Percentiles rank a stretch among this genome's conserved stretches.
Conservation (phyloP, 2,329 filamentous ascomycete genomes). For the Cladosporium sp. region DNA sequence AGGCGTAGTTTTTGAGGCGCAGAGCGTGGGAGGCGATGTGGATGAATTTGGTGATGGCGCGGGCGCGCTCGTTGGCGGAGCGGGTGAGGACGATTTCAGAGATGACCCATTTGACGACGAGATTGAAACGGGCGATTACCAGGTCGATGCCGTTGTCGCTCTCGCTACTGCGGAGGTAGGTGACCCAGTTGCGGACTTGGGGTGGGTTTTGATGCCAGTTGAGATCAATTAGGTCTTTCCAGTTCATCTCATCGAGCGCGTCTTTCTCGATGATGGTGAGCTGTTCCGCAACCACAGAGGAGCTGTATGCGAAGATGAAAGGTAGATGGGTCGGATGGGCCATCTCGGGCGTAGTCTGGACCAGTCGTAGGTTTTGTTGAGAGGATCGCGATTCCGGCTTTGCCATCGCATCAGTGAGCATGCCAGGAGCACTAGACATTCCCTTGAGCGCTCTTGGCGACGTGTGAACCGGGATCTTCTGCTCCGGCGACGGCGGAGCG, state of each 20-base stretch:
- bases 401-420: background rate
- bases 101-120: conserved; percentile 82
- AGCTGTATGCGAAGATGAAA: conserved; percentile 77
- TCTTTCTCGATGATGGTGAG: conserved; percentile 85
- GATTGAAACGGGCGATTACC: conserved; percentile 80
- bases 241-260: conserved; percentile 79
- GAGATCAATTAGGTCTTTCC: conserved; percentile 81
- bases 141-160: conserved; percentile 66
- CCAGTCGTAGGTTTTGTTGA: background rate
- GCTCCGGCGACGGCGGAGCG: conserved; percentile 20
- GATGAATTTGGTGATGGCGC: conserved; percentile 75
- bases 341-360: background rate
- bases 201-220: conserved; percentile 65
- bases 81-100: conserved; percentile 75
- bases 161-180: conserved; percentile 61
- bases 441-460: background rate
- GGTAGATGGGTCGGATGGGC: conserved; percentile 57
- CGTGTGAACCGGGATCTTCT: background rate
- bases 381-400: background rate
- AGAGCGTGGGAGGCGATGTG: conserved; percentile 76
- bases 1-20: conserved; percentile 75
- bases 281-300: conserved; percentile 72
- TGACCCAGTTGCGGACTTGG: conserved; percentile 61
- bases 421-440: background rate
- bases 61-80: conserved; percentile 65